Percentiles rank a stretch among this genome's conserved stretches.
Conservation (phyloP, 768 basidiomycete genomes). For the Mycena haematopus region DNA sequence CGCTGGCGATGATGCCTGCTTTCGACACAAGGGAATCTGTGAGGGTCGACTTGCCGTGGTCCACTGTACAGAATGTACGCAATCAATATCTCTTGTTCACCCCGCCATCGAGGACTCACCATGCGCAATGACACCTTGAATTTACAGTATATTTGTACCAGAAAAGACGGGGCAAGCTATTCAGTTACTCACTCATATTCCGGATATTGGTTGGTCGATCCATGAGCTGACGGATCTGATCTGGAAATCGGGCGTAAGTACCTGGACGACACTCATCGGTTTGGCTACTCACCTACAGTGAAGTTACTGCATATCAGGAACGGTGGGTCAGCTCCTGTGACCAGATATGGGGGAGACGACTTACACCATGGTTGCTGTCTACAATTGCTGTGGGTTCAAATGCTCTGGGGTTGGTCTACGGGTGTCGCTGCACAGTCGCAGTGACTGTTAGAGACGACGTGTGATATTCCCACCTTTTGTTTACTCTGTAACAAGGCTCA, state of each 20-base stretch:
- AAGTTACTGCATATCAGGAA: conserved; percentile 69
- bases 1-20: conserved; percentile 96
- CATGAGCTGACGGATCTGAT: conserved; percentile 89
- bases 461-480: conserved; percentile 27
- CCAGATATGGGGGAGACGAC: conserved; percentile 40
- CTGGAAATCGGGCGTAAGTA: conserved; percentile 44
- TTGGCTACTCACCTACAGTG: conserved; percentile 72
- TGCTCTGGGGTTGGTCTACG: conserved; percentile 18
- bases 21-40: conserved; percentile 99
- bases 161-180: too few species aligned
- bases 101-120: conserved; percentile 54
- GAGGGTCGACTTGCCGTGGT: conserved; percentile 99
- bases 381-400: conserved; percentile 46
- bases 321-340: conserved; percentile 39
- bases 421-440: conserved; percentile 5
- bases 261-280: conserved; percentile 8
- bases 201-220: conserved; percentile 91
- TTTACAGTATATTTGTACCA: too few species aligned
- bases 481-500: conserved; percentile 14
- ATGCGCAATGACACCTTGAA: conserved; percentile 55
- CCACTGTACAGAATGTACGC: conserved; percentile 62
- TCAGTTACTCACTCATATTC: conserved; percentile 9
- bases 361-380: conserved; percentile 79
- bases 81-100: conserved; percentile 15
- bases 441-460: conserved; percentile 24